Base-by-base conservation (phyloP, 169 alveolate genomes). In the Prorocentrum cordatum region DNA sequence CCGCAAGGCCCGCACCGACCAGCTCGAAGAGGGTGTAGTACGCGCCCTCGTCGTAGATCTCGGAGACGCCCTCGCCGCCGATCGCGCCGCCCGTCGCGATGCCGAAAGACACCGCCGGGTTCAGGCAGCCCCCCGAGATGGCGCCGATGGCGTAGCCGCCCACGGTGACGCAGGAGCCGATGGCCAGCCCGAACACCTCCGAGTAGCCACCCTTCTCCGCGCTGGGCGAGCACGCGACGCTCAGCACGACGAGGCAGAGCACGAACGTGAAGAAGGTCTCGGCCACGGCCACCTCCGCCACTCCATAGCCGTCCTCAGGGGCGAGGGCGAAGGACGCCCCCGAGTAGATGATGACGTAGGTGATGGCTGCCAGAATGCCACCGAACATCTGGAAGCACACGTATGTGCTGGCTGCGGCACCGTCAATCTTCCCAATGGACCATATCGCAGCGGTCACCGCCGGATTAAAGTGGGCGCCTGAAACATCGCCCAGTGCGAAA, bases 391-490 rank as follows among this genome's bases (percentile, higher is more conserved):
- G 91, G 18, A 45, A 67, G 24, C 80, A 58, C 16, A 67, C 67
- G 29, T 82, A 82, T 2, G 39, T 82, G 9, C 58, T 68, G 20
- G 80, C 91, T 24, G 61, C 64, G 42, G 61, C 68, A 0, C 66
- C 62, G 10, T 79, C 36, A 24, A 82, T 38, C 14, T 80, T 79
- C 22, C 75, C 88, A 18, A 80, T 38, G 35, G 64, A 47, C 35
- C 61, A 36, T 38, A 82, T 62, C 1, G 90, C 90, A 50, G 42
- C 54, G 22, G 90, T 82, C 24, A 82, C 90, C 22, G 90, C 90
- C 16, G 90, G 90, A 68, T 66, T 83, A 70, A 83, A 83, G 45
- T 66, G 91, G 26, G 83, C 82, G 22, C 91, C 91, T 20, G 83
- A 66, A 70, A 83, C 91, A 31, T 67, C 67, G 39, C 91, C 91